Evolutionary conservation across 306 rosid species (phyloP).

Genomic region (Vachellia collinsii): DNA sequence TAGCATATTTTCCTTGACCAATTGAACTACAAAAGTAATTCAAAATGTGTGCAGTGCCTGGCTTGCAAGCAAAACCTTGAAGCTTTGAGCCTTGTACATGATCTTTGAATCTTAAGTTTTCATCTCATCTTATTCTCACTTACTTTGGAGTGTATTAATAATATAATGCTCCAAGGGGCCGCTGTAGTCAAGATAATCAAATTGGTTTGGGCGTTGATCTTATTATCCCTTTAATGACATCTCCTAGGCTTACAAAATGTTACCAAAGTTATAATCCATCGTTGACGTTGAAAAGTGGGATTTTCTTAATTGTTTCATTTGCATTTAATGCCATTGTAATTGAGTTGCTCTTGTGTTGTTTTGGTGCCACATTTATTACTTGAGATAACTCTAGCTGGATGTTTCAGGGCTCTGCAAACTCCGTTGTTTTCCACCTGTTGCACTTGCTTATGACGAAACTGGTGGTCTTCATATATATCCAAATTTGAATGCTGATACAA

Average conservation of each 20-base stretch:
- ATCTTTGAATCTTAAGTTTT: background rate
- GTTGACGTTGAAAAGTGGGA: slow-evolving; percentile 3
- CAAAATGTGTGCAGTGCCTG: background rate
- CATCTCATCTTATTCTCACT: background rate
- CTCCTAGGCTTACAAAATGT: slow-evolving; percentile 2
- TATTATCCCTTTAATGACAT: slow-evolving; percentile 6
- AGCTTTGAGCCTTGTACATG: background rate
- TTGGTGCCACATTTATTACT: slow-evolving; percentile 32
- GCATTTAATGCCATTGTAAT: slow-evolving; percentile 1
- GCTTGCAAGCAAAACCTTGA: background rate
- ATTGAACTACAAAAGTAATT: background rate
- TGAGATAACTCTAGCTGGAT: slow-evolving; percentile 39
- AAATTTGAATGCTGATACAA: slow-evolving; percentile 65
- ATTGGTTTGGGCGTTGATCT: background rate
- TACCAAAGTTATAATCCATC: slow-evolving; percentile 13
- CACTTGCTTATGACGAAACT: slow-evolving; percentile 91
- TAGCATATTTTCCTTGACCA: background rate
- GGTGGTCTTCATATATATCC: slow-evolving; percentile 90
- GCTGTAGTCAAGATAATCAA: background rate
- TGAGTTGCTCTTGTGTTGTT: slow-evolving; percentile 10
- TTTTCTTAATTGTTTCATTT: slow-evolving; percentile 16
- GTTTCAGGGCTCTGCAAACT: slow-evolving; percentile 86
- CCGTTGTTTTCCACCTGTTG: slow-evolving; percentile 97
- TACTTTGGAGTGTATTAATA: background rate
- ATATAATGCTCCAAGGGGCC: background rate